Evolutionary conservation across 2,329 filamentous ascomycete species (phyloP), one percentile per base, ranked within the genome.

Genomic region (Colletotrichum simmondsii): DNA sequence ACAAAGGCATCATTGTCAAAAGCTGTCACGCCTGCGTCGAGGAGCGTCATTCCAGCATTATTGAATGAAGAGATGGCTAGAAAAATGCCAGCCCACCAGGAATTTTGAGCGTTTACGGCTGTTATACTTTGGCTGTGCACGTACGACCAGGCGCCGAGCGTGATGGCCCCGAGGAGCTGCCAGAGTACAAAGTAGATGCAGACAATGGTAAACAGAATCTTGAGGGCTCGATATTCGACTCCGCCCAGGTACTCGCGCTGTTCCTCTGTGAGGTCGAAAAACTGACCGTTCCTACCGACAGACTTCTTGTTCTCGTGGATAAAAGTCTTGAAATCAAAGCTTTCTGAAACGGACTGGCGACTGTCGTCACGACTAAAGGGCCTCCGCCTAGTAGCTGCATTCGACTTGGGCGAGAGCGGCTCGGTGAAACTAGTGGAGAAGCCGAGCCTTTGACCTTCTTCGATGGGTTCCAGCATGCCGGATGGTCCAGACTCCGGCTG

Each of bases 1-100:
- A 88, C 85, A 73, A 87, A 88, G 75, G 85, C 85, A 1, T 85
- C 82, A 32, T 83, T 83, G 71, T 89, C 87, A 68, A 91, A 92
- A 0, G 89, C 88, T 3, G 88, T 83, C 84, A 94, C 92, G 77
- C 92, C 92, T 49, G 88, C 87, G 78, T 93, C 91, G 26, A 93
- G 81, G 49, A 93, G 83, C 22, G 88, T 89, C 90, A 94, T 92
- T 42, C 91, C 91, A 16, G 87, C 90, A 76, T 93, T 93, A 81
- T 92, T 93, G 80, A 93, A 93, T 0, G 91, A 91, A 26, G 90
- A 92, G 14, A 90, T 87, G 5, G 89, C 89, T 74, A 92, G 91
- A 81, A 93, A 94, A 59, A 90, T 87, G 52, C 92, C 91, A 2
- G 90, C 84, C 91, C 92, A 93, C 89, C 90, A 93, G 46, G 92